These are phyloP conservation scores for Cardiospermum halicacabum DNA, from an alignment of 345 rosid genomes.

Conservation along the genomic window DNA sequence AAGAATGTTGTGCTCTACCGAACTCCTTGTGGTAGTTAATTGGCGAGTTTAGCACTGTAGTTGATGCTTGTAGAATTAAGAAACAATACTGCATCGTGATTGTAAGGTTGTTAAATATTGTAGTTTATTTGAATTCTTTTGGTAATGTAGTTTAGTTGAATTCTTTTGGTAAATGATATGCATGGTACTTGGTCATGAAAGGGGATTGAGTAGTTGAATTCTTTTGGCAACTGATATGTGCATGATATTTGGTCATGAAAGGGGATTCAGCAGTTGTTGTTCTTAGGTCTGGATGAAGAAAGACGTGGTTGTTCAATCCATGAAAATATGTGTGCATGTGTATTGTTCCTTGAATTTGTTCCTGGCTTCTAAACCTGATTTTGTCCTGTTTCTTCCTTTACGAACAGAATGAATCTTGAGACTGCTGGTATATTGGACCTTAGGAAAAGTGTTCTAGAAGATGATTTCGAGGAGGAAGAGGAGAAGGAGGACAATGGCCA, in stretches of 20 bases:
- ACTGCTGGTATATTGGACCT: slow-evolving; percentile 64
- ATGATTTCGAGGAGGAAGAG: slow-evolving; percentile 96
- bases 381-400: slow-evolving; percentile 7
- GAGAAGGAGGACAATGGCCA: slow-evolving; percentile 82
- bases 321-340: neutral
- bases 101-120: neutral
- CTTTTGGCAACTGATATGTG: neutral
- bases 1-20: neutral
- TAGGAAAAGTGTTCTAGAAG: slow-evolving; percentile 88
- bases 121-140: neutral
- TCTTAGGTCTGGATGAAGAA: neutral
- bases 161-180: neutral
- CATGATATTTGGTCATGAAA: neutral
- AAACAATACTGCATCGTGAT: neutral
- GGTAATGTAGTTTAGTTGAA: neutral
- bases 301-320: neutral
- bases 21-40: neutral
- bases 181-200: neutral
- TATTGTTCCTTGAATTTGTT: neutral
- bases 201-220: neutral
- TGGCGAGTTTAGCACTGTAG: neutral
- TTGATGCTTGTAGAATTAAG: neutral
- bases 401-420: slow-evolving; percentile 73
- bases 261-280: neutral
- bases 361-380: neutral